Evolutionary conservation across 176 grass and related monocot species (phyloP).

Genomic region (Hyparrhenia diplandra): DNA sequence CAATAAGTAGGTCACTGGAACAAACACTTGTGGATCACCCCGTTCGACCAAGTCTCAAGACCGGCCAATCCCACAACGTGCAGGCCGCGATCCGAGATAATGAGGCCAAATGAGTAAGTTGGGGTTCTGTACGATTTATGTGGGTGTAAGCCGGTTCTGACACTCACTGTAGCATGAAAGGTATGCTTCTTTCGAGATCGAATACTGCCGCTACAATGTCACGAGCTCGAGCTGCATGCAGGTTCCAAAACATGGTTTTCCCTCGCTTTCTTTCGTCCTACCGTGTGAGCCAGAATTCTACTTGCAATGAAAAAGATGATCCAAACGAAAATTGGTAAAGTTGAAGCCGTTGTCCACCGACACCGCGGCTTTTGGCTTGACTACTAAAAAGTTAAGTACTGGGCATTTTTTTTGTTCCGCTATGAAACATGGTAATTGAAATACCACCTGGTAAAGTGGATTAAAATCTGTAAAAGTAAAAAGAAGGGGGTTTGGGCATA

Average conservation of each 20-base stretch:
- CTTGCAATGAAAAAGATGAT: slow-evolving; percentile 14
- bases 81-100: slow-evolving; percentile 11
- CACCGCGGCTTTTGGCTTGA: not conserved
- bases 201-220: not conserved
- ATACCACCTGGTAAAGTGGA: no score
- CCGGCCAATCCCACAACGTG: slow-evolving; percentile 1
- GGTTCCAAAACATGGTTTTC: not conserved
- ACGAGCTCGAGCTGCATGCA: not conserved
- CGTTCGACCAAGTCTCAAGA: not conserved
- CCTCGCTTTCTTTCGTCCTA: not conserved
- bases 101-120: slow-evolving; percentile 28
- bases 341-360: slow-evolving; percentile 2
- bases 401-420: not conserved
- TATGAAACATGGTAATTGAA: not conserved
- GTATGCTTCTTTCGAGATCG: not conserved
- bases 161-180: not conserved
- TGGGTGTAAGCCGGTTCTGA: not conserved
- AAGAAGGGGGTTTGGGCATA: no score
- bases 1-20: not conserved
- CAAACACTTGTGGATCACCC: not conserved
- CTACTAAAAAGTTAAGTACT: not conserved
- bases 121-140: not conserved
- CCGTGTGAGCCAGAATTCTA: not conserved
- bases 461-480: no score
- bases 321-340: not conserved